A percentile compares a stretch with the other conserved stretches of the same genome.
Conservation (phyloP, 345 rosid genomes). For the Sonneratia caseolaris region DNA sequence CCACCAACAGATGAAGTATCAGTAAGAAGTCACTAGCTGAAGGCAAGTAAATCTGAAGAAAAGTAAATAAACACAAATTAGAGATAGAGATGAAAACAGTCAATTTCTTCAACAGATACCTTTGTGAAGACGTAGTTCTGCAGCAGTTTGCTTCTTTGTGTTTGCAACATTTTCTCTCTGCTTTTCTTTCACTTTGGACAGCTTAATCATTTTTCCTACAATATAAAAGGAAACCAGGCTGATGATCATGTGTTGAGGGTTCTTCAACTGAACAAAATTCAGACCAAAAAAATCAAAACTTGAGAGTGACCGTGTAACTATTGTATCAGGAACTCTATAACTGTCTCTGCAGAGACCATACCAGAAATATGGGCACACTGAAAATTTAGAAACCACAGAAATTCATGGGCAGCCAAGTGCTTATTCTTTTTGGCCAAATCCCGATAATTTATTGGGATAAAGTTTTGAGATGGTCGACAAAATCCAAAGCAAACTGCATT, state of each 20-base stretch:
- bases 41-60: too few species aligned
- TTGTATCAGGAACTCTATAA: background rate
- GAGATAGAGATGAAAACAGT: background rate
- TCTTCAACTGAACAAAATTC: background rate
- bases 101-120: conserved; percentile 23
- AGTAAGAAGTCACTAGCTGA: background rate
- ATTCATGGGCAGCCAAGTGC: background rate
- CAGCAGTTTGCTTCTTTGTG: conserved; percentile 69
- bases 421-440: background rate
- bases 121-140: conserved; percentile 83
- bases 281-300: background rate
- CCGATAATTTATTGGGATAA: background rate
- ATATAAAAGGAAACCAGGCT: conserved; percentile 2
- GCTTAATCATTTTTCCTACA: conserved; percentile 55
- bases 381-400: background rate
- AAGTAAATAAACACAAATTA: background rate
- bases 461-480: background rate
- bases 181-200: conserved; percentile 77
- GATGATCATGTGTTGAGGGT: background rate
- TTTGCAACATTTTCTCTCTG: conserved; percentile 71
- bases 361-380: background rate
- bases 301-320: background rate
- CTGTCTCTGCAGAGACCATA: background rate
- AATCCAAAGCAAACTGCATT: background rate
- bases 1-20: background rate